phyloP scores from a whole-genome alignment of 2,329 filamentous ascomycete species.

The Chrysoporthe austroafricana region DNA sequence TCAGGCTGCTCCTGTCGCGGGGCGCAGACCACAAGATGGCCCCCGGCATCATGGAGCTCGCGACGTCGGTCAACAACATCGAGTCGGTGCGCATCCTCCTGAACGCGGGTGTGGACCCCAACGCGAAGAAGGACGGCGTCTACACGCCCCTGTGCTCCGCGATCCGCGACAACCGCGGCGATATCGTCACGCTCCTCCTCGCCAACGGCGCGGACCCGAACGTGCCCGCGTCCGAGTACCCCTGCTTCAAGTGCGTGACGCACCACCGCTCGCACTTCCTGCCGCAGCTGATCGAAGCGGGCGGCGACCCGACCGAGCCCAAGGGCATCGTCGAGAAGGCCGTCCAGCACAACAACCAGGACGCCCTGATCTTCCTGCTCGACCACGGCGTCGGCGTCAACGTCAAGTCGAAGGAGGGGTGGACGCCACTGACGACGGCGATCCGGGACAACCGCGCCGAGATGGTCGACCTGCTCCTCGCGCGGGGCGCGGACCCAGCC shows the following conservation, averaged over 20 bases:
- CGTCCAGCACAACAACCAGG: slow-evolving; percentile 63
- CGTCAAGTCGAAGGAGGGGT: slow-evolving; percentile 58
- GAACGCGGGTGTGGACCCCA: slow-evolving; percentile 62
- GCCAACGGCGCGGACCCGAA: slow-evolving; percentile 65
- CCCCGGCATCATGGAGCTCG: slow-evolving; percentile 67
- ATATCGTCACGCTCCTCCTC: slow-evolving; percentile 65
- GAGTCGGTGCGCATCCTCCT: slow-evolving; percentile 63
- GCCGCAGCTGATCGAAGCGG: slow-evolving; percentile 61
- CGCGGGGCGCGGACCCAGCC: slow-evolving; percentile 63
- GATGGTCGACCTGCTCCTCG: slow-evolving; percentile 61
- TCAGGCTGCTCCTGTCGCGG: slow-evolving; percentile 60
- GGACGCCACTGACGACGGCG: slow-evolving; percentile 67
- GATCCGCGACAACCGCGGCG: slow-evolving; percentile 66
- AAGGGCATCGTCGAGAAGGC: slow-evolving; percentile 70
- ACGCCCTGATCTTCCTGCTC: slow-evolving; percentile 63
- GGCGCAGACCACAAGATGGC: slow-evolving; percentile 64
- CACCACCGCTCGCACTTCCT: slow-evolving; percentile 66
- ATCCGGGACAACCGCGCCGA: slow-evolving; percentile 64
- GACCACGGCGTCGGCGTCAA: slow-evolving; percentile 64
- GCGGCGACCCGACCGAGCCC: slow-evolving; percentile 60
- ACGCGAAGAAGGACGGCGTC: slow-evolving; percentile 65
- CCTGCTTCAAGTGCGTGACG: slow-evolving; percentile 70
- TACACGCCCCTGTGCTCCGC: slow-evolving; percentile 71
- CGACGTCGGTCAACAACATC: slow-evolving; percentile 65
- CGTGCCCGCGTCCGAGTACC: slow-evolving; percentile 64